Evolutionary conservation across 164 flowering plant genomes (phyloP), one percentile per base, ranked within the genome.

Genomic region (Aristolochia fimbriata): DNA sequence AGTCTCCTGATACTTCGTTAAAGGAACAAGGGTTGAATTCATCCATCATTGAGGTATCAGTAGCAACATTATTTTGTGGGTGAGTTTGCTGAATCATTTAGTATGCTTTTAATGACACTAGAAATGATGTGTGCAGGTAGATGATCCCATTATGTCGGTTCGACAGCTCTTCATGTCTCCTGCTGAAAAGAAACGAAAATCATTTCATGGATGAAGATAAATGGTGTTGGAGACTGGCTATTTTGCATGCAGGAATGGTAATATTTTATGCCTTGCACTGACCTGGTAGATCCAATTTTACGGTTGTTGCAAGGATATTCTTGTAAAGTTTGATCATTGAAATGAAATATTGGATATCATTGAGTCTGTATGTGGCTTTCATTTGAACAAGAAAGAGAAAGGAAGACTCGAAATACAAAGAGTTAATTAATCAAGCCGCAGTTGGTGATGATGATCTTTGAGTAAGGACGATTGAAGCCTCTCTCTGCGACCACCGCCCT

Each of bases 391-490:
- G 9, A 7, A 37, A 37, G 43, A 20, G 57, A 13, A 51, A 47
- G 47, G 19, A 55, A 17, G 23, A 77, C 78, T 27, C 22, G 51
- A 54, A 53, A 13, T 20, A 30, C 4, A 23, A 43, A 51, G 72
- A 81, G 41, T 80, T 68, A 25, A 83, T 59, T 63, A 89, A 70
- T 59, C 64, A 87, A 69, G 53, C 96, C 93, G 57, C 98, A 92
- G 27, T 86, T 86, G 27, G 94, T 78, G 70, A 92, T 66, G 1
- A 82, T 37, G 60, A 93, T 81, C 74, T 93, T 89, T 0, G 88
- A 82, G 63, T 93, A 93, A 47, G 98, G 98, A 6, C 97, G 81
- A 73, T 93, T 93, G 77, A 93, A 93, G 13, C 98, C 97, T 79
- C 96, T 76, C 59, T 87, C 97, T 17, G 96, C 97, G 15, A 90